phyloP scores from a whole-genome alignment of 225 moss, liverwort and hornwort genomes.

The Physcomitrellopsis africana region DNA sequence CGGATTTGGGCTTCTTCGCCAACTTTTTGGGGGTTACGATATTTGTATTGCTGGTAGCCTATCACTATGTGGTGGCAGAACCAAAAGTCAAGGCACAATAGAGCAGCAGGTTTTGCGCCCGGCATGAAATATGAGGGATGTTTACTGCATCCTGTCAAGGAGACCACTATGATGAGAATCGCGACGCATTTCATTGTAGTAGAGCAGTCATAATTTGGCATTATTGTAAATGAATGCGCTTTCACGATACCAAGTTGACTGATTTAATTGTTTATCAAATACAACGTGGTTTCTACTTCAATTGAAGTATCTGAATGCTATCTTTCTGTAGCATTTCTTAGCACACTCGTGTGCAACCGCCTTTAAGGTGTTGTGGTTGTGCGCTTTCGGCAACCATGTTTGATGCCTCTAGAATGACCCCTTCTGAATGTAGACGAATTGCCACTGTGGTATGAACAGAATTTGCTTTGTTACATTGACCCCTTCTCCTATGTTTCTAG shows the following conservation, averaged over 20 bases:
- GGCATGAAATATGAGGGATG: conserved; percentile 23
- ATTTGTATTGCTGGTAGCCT: conserved; percentile 89
- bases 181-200: conserved; percentile 19
- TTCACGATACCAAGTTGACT: conserved; percentile 21
- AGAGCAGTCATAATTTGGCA: conserved; percentile 34
- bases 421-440: conserved; percentile 4
- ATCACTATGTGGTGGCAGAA: conserved; percentile 97
- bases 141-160: conserved; percentile 21
- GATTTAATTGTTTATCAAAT: conserved; percentile 22
- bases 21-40: conserved; percentile 89
- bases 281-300: conserved; percentile 26
- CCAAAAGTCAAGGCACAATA: conserved; percentile 70
- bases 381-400: not conserved
- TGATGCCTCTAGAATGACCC: not conserved
- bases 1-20: conserved; percentile 95
- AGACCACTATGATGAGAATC: conserved; percentile 27
- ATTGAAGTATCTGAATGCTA: not conserved
- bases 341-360: not conserved
- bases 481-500: too few relatives aligned
- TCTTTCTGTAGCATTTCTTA: not conserved
- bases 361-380: conserved; percentile 4
- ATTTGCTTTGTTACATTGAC: not conserved
- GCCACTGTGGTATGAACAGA: not conserved
- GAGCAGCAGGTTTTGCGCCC: conserved; percentile 23
- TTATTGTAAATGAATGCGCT: conserved; percentile 17